These are phyloP conservation scores for Fistulifera pelliculosa DNA, from an alignment of 108 stramenopile species.

Conservation along the genomic window DNA sequence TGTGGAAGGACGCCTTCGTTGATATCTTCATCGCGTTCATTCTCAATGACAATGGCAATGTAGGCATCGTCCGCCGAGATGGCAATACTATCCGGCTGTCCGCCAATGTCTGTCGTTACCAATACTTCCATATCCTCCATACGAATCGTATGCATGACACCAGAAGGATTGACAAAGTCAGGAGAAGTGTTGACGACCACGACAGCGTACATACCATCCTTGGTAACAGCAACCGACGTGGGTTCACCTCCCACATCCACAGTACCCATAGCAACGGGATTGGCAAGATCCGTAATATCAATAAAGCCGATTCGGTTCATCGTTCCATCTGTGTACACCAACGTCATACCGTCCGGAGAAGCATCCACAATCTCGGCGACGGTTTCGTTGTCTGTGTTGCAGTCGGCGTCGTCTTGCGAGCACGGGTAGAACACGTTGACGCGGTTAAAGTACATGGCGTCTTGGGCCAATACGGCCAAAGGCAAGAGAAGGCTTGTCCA, in stretches of 20 bases:
- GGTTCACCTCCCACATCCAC: slow-evolving; percentile 50
- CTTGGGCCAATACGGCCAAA: no score
- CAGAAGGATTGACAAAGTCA: slow-evolving; percentile 32
- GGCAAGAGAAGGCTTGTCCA: no score
- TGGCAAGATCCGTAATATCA: slow-evolving; percentile 41
- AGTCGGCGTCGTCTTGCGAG: slow-evolving; percentile 22
- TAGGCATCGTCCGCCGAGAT: slow-evolving; percentile 33
- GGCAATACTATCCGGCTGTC: slow-evolving; percentile 58
- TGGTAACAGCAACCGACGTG: slow-evolving; percentile 45
- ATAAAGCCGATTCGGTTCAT: slow-evolving; percentile 34
- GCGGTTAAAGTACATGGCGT: slow-evolving; percentile 20
- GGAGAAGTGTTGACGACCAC: slow-evolving; percentile 46
- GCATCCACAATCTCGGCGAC: slow-evolving; percentile 35
- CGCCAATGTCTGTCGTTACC: slow-evolving; percentile 16
- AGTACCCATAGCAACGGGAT: slow-evolving; percentile 27
- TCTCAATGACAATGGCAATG: slow-evolving; percentile 56
- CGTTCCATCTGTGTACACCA: slow-evolving; percentile 44
- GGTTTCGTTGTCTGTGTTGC: slow-evolving; percentile 30
- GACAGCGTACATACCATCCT: slow-evolving; percentile 23
- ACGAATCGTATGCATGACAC: slow-evolving; percentile 30
- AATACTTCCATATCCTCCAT: slow-evolving; percentile 19
- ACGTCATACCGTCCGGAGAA: slow-evolving; percentile 31
- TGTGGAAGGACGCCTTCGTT: slow-evolving; percentile 36
- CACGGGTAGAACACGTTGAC: slow-evolving; percentile 35
- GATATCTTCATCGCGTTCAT: slow-evolving; percentile 58